Base-by-base conservation (phyloP, 2,329 filamentous ascomycete species). In the Claviceps paspali region DNA sequence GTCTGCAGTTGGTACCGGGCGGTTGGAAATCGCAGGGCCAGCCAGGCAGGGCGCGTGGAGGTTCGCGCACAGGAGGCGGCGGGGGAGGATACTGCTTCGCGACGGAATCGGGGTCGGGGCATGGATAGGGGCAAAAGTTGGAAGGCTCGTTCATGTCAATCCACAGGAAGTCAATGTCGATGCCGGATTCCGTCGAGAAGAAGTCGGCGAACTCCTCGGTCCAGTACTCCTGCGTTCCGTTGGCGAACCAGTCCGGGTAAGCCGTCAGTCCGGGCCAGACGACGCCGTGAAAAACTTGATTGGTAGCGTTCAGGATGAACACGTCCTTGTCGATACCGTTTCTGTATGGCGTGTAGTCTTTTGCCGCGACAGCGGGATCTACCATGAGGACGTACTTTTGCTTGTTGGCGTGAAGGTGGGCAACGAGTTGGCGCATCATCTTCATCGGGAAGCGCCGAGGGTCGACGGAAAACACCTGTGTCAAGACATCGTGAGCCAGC, bases 351-450 rank as follows among this genome's bases (percentile, higher is more conserved):
- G 57, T 57, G 41, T 68, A 68, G 26, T 68, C 64, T 26, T 68
- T 63, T 1, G 74, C 73, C 2, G 79, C 78, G 14, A 70, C 61
- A 4, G 73, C 73, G 6, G 79, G 79, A 46, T 91, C 83, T 1
- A 88, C 79, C 74, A 91, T 91, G 33, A 87, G 60, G 22, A 84
- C 68, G 44, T 82, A 83, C 33, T 80, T 69, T 52, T 85, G 80
- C 29, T 80, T 57, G 39, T 75, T 68, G 6, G 59, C 53, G 48
- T 86, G 81, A 0, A 91, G 65, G 17, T 79, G 71, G 26, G 69
- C 61, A 17, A 80, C 75, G 1, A 86, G 58, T 45, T 79, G 68
- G 27, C 71, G 74, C 62, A 85, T 70, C 52, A 69, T 67, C 0
- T 63, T 39, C 5, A 80, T 50, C 0, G 77, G 70, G 49, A 77